A percentile compares a stretch with the other conserved stretches of the same genome.
Evolutionary conservation across 2,329 filamentous ascomycete genomes (phyloP).

Genomic region (Volutella citrinella): DNA sequence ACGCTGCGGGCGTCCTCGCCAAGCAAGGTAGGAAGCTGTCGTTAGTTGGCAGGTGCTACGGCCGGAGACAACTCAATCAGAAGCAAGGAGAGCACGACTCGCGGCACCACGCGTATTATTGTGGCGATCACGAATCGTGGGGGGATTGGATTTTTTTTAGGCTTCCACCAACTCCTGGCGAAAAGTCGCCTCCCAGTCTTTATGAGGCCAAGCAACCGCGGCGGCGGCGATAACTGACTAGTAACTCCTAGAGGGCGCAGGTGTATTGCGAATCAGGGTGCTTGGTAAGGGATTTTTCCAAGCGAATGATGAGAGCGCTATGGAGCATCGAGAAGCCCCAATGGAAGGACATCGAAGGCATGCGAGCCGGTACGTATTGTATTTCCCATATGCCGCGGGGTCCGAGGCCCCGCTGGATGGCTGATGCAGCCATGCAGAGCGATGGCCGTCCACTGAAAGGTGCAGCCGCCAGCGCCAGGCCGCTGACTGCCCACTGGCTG

Average conservation of each 20-base stretch:
- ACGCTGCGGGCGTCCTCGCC: no score
- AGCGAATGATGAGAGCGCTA: slow-evolving; percentile 17
- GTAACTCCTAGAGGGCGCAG: slow-evolving; percentile 18
- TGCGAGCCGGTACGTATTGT: slow-evolving; percentile 2
- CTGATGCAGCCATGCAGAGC: slow-evolving; percentile 16
- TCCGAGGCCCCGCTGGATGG: slow-evolving; percentile 12
- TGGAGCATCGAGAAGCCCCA: slow-evolving; percentile 15
- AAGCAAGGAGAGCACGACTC: slow-evolving; percentile 1
- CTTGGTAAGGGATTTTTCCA: slow-evolving; percentile 20
- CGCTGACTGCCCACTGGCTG: slow-evolving; percentile 4
- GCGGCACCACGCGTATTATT: no score
- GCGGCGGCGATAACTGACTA: slow-evolving; percentile 25
- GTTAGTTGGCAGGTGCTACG: slow-evolving; percentile 1
- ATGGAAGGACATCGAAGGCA: slow-evolving; percentile 25
- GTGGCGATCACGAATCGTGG: no score
- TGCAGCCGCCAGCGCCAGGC: slow-evolving; percentile 9
- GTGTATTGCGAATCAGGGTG: slow-evolving; percentile 14
- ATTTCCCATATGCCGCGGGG: slow-evolving; percentile 3
- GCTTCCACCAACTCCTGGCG: no score
- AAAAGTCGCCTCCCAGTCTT: slow-evolving; percentile 18
- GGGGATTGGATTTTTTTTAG: no score
- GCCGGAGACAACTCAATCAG: slow-evolving; percentile 2
- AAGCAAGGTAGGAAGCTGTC: slow-evolving; percentile 1
- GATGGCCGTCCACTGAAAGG: slow-evolving; percentile 19
- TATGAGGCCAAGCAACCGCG: slow-evolving; percentile 18